Base-by-base conservation (phyloP, 2,329 filamentous ascomycete species). In the Phialophora chinensis region DNA sequence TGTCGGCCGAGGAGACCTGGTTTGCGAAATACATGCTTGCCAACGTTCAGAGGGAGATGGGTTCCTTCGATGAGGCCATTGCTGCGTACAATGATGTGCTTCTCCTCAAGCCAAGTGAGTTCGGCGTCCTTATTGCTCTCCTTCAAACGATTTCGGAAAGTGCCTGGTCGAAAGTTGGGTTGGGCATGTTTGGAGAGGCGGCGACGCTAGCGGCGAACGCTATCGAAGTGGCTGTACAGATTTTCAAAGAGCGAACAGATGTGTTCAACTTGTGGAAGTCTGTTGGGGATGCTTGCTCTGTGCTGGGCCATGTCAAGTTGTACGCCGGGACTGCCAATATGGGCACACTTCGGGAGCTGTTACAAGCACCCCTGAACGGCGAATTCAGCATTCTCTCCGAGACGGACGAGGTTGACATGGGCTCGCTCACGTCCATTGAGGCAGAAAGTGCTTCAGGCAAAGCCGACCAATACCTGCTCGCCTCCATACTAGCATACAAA, bases 191-290 rank as follows among this genome's bases (percentile, higher is more conserved):
- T 76, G 93, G 95, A 50, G 91, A 93, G 75, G 89, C 93, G 2
- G 82, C 90, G 3, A 85, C 90, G 68, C 87, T 91, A 66, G 91
- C 92, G 2, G 80, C 80, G 14, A 85, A 90, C 63, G 89, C 89
- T 0, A 86, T 99, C 60, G 77, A 85, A 11, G 88, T 91, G 64
- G 91, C 92, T 0, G 80, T 81, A 4, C 80, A 81, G 4, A 87
- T 93, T 44, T 85, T 85, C 1, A 80, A 84, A 38, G 82, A 84
- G 52, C 86, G 90, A 55, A 81, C 86, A 4, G 84, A 89, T 60
- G 90, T 91, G 0, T 97, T 98, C 81, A 99, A 98, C 76, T 86
- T 97, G 62, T 99, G 96, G 95, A 98, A 96, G 77, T 88, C 90
- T 5, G 84, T 97, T 7, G 95, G 90, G 4, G 95, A 98, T 80